phyloP scores from a whole-genome alignment of 768 basidiomycete species.

The Leccinum imitatum region DNA sequence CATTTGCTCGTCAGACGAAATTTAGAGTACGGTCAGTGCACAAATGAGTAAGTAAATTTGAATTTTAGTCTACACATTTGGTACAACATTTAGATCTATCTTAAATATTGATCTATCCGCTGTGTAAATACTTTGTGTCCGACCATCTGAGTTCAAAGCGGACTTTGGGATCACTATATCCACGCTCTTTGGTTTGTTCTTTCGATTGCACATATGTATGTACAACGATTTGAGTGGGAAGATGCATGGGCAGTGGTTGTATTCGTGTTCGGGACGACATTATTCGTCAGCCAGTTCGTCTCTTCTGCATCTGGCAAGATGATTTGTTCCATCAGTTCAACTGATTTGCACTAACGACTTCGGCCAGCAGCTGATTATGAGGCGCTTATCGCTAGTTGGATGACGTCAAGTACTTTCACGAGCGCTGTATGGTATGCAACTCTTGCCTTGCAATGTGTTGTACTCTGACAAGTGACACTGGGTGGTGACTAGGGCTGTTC shows the following conservation, averaged over 20 bases:
- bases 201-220: slow-evolving; percentile 11
- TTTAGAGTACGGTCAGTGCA: too few relatives aligned
- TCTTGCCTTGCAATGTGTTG: not conserved
- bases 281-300: not conserved
- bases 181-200: slow-evolving; percentile 15
- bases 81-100: too few relatives aligned
- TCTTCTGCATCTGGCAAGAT: not conserved
- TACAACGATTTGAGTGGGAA: slow-evolving; percentile 25
- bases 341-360: not conserved
- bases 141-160: too few relatives aligned
- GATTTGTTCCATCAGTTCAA: not conserved
- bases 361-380: not conserved
- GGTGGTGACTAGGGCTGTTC: not conserved
- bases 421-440: not conserved
- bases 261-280: not conserved
- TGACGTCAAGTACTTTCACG: not conserved
- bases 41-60: too few relatives aligned
- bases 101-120: too few relatives aligned
- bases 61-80: too few relatives aligned
- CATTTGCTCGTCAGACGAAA: too few relatives aligned
- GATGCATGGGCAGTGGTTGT: slow-evolving; percentile 21
- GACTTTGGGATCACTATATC: too few relatives aligned
- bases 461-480: not conserved
- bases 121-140: not conserved
- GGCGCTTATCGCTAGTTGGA: not conserved